Evolutionary conservation across 495 filamentous ascomycete species (phyloP), one percentile per base, ranked within the genome.

Genomic region (Acidomyces sp.): DNA sequence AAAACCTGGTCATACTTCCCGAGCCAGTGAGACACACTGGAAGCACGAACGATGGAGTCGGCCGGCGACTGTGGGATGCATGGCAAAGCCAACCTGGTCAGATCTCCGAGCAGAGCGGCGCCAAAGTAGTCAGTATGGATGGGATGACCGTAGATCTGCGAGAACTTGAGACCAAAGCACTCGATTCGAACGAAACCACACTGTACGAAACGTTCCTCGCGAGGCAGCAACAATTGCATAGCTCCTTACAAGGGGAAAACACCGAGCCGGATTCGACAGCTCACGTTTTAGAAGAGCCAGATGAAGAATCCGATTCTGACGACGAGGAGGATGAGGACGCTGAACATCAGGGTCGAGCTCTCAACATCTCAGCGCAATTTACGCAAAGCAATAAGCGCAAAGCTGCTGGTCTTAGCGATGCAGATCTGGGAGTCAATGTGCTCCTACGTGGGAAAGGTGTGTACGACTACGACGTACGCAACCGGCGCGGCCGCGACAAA

Each of bases 141-240:
- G 79, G 77, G n/a, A 68, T 67, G 35, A 62, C 75, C 36, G 55
- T 88, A 9, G 57, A 71, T 17, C 57, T 83, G 30, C 63, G 61
- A 16, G 66, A 78, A 33, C 67, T 75, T 6, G 65, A 68, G 40
- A 74, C 76, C 24, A 67, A 73, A 11, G 65, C 76, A 6, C 64
- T 96, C 6, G 75, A 79, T 55, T 72, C 76, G 1, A 73, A 74
- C 39, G 86, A 95, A 41, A 67, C 88, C 3, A 55, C 68, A 9
- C 61, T 85, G 1, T 96, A 96, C 48, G 85, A 96, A 49, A 85
- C 88, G 45, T 90, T 86, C 68, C 70, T 93, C 3, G 83, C 88
- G 7, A 80, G 81, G 1, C 80, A 78, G 51, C 72, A 79, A 0
- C 82, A 92, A 53, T 67, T 88, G 9, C 78, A 88, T 47, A 79